These are phyloP conservation scores for Wickerhamiella spandovensis DNA, from an alignment of 805 yeast species.

Conservation along the genomic window DNA sequence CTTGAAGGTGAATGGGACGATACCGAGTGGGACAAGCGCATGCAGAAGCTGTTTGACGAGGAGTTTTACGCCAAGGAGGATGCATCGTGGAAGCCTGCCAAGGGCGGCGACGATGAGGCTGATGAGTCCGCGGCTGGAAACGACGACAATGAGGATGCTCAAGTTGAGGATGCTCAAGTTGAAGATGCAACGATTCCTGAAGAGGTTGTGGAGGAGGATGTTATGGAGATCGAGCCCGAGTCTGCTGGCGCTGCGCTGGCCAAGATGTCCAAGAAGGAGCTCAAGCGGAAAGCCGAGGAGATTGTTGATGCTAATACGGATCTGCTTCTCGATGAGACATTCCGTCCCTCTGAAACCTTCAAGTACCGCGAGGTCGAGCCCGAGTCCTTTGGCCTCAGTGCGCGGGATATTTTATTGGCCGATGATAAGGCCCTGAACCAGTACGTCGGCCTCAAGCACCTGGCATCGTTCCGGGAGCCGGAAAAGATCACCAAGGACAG, in stretches of 20 bases:
- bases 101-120: conserved; percentile 21
- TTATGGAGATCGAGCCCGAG: neutral
- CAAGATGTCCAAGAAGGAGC: conserved; percentile 47
- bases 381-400: conserved; percentile 73
- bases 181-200: conserved; percentile 3
- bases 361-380: conserved; percentile 92
- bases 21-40: conserved; percentile 78
- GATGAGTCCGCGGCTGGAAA: conserved; percentile 7
- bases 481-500: conserved; percentile 64
- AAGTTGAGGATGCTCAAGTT: neutral
- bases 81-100: conserved; percentile 45
- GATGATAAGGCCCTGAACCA: conserved; percentile 77
- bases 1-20: conserved; percentile 81
- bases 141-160: conserved; percentile 12
- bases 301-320: conserved; percentile 64
- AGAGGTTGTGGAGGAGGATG: conserved; percentile 9
- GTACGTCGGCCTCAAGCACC: conserved; percentile 76
- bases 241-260: conserved; percentile 36
- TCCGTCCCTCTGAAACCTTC: conserved; percentile 38
- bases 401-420: conserved; percentile 80
- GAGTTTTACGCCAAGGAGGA: conserved; percentile 49
- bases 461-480: conserved; percentile 80
- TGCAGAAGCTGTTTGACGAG: conserved; percentile 77
- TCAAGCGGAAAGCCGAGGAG: conserved; percentile 58
- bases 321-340: conserved; percentile 47